These are phyloP conservation scores for Cicer pinnatifidum DNA, from an alignment of 306 rosid genomes.

Conservation along the genomic window DNA sequence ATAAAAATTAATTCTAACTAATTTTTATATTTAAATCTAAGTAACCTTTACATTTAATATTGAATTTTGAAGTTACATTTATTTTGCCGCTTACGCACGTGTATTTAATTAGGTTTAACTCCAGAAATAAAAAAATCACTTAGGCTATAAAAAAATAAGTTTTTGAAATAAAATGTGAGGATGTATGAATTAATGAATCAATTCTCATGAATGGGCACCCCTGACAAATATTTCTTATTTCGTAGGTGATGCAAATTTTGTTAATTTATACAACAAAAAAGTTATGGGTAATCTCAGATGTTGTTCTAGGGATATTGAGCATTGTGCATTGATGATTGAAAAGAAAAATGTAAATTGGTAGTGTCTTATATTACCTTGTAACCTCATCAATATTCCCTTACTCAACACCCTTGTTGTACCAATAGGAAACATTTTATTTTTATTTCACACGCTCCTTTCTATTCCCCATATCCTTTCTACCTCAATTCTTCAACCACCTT, in stretches of 20 bases:
- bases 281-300: conserved; percentile 53
- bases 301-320: conserved; percentile 47
- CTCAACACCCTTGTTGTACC: conserved; percentile 62
- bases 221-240: conserved; percentile 41
- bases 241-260: conserved; percentile 8
- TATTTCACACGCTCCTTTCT: conserved; percentile 58
- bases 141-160: background rate
- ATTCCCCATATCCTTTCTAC: conserved; percentile 64
- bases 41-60: no score
- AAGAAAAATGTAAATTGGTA: conserved; percentile 57
- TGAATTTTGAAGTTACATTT: no score
- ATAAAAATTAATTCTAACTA: no score
- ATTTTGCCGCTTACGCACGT: background rate
- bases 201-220: conserved; percentile 47
- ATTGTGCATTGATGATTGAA: conserved; percentile 68
- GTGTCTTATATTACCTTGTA: conserved; percentile 57
- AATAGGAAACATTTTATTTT: conserved; percentile 72
- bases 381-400: conserved; percentile 56
- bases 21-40: no score
- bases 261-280: conserved; percentile 38
- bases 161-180: conserved; percentile 34
- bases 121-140: conserved; percentile 26
- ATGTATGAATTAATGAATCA: conserved; percentile 21
- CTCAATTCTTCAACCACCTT: conserved; percentile 62
- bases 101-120: conserved; percentile 30